phyloP scores from a whole-genome alignment of 768 basidiomycete species.

The Macrolepiota albuminosa region DNA sequence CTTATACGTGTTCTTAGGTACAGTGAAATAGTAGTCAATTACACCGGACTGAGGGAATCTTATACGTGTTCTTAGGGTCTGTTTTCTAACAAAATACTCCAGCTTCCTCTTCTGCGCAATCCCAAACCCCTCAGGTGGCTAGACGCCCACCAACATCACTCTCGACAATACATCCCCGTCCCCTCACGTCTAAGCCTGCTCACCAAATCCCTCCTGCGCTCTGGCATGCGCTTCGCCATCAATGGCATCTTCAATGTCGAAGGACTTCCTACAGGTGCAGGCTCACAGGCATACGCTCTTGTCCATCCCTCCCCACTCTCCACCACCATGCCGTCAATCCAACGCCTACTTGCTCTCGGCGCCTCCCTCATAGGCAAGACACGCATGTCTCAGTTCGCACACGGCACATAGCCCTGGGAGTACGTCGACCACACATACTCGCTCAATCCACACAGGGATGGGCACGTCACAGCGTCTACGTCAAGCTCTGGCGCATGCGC shows the following conservation, averaged over 20 bases:
- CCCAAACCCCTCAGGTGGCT: too few relatives aligned
- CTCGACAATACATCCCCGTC: too few relatives aligned
- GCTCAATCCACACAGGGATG: conserved; percentile 33
- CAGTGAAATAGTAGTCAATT: too few relatives aligned
- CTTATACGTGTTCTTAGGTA: too few relatives aligned
- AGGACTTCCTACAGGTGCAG: conserved; percentile 30
- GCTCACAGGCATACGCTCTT: conserved; percentile 23
- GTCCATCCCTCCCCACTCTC: conserved; percentile 14
- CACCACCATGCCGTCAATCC: conserved; percentile 35
- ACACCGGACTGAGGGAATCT: too few relatives aligned
- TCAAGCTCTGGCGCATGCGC: conserved; percentile 36
- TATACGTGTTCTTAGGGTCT: too few relatives aligned
- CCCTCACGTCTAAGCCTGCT: conserved; percentile 42
- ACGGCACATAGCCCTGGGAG: conserved; percentile 38
- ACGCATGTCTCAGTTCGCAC: conserved; percentile 49
- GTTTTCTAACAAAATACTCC: too few relatives aligned
- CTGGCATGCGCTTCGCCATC: conserved; percentile 43
- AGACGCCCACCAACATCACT: too few relatives aligned
- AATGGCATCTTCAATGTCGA: conserved; percentile 38
- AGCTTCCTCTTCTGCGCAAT: too few relatives aligned
- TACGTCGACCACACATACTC: conserved; percentile 31
- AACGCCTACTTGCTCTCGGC: conserved; percentile 41
- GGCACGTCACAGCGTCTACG: conserved; percentile 29
- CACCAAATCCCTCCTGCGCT: conserved; percentile 25
- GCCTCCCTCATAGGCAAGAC: conserved; percentile 50